These are phyloP conservation scores for Neoscytalidium dimidiatum DNA, from an alignment of 2,329 filamentous ascomycete species.

Conservation along the genomic window DNA sequence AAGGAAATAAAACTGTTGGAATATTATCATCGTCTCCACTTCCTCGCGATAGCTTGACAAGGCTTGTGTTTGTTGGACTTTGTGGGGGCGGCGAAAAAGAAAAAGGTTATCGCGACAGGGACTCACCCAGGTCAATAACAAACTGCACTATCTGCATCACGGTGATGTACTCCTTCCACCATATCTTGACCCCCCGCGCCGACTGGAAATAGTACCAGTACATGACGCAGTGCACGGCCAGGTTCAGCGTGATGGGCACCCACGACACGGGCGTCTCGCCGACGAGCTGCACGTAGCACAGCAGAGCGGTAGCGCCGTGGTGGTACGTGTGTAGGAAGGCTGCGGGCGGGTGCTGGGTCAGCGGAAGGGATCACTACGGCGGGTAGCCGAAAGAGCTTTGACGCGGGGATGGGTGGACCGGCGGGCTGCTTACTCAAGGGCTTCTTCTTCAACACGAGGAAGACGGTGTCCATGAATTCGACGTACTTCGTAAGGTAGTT, in stretches of 20 bases:
- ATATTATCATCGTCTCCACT: not conserved
- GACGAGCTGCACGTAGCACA: constrained; percentile 96
- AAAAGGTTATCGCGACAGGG: no score
- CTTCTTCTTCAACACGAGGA: constrained; percentile 99
- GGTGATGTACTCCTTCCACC: constrained; percentile 99
- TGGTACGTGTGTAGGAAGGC: constrained; percentile 98
- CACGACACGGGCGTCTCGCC: constrained; percentile 91
- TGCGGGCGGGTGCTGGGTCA: constrained; percentile 36
- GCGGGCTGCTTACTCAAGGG: constrained; percentile 67
- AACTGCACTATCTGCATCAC: constrained; percentile 97
- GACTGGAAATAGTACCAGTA: constrained; percentile 99
- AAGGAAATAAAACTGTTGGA: no score
- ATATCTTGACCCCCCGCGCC: constrained; percentile 89
- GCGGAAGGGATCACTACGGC: not conserved
- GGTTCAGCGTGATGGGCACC: constrained; percentile 90
- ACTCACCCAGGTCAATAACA: constrained; percentile 88
- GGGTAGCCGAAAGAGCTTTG: no score
- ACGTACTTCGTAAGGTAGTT: constrained; percentile 99
- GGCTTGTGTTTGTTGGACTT: no score
- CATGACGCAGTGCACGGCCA: constrained; percentile 96
- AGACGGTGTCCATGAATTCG: constrained; percentile 91
- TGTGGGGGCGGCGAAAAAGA: no score
- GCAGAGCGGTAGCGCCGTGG: constrained; percentile 92
- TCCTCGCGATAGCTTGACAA: no score
- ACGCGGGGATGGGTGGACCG: not conserved